Conservation (phyloP, 75 land plant genomes). For the Chamaecyparis obtusa region DNA sequence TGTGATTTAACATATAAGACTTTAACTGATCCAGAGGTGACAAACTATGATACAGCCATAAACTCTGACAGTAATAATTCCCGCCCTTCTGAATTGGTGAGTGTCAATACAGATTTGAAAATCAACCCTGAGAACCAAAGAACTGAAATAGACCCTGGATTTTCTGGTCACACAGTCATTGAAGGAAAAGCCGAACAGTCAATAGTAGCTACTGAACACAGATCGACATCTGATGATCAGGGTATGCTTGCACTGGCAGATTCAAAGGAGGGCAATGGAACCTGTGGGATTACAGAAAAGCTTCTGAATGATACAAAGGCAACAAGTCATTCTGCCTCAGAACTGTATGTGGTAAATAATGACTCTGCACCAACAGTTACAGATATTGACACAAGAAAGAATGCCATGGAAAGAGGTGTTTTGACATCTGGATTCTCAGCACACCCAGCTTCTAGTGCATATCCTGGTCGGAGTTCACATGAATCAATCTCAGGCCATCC, state of each 20-base stretch:
- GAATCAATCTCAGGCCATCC: neutral
- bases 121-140: neutral
- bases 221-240: neutral
- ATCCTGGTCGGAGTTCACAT: neutral
- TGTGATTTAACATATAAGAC: neutral
- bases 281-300: neutral
- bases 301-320: neutral
- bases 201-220: neutral
- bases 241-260: neutral
- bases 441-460: neutral
- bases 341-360: neutral
- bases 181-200: neutral
- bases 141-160: neutral
- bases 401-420: neutral
- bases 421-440: neutral
- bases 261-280: neutral
- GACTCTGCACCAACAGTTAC: neutral
- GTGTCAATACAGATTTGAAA: neutral
- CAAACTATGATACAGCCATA: neutral
- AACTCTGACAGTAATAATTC: neutral
- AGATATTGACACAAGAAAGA: neutral
- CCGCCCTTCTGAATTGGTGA: neutral
- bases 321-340: neutral
- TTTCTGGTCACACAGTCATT: neutral
- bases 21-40: neutral